phyloP scores from a whole-genome alignment of 169 alveolate genomes.

The Blepharisma undulans region DNA sequence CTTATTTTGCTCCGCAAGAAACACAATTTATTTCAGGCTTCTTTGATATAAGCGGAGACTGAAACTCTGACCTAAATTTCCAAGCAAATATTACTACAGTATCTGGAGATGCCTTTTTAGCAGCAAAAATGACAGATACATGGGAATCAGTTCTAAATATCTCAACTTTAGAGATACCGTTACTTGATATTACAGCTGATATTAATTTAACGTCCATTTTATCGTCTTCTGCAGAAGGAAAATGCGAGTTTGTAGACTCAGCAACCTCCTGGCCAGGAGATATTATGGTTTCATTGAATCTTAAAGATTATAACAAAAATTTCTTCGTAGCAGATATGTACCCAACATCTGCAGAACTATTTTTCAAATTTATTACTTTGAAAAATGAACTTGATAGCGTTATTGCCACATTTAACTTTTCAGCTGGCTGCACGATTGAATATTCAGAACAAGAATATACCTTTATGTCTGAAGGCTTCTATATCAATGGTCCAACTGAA shows the following conservation, averaged over 20 bases:
- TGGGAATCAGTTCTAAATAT: background rate
- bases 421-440: background rate
- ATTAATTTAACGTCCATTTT: background rate
- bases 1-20: background rate
- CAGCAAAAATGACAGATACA: background rate
- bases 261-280: background rate
- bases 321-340: background rate
- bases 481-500: background rate
- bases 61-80: background rate
- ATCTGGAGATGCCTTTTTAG: background rate
- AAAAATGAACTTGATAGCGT: background rate
- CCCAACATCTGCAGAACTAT: background rate
- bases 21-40: background rate
- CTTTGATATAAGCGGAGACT: background rate
- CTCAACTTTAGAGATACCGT: background rate
- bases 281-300: background rate
- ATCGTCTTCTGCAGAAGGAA: background rate
- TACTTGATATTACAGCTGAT: background rate
- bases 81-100: background rate
- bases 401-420: background rate
- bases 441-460: background rate
- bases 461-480: background rate
- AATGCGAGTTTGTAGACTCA: background rate
- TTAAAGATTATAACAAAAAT: background rate
- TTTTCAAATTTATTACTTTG: background rate